Percentiles rank a stretch among this genome's conserved stretches.
Conservation (phyloP, 257 asterid genomes). For the Solanum tarapatanum region DNA sequence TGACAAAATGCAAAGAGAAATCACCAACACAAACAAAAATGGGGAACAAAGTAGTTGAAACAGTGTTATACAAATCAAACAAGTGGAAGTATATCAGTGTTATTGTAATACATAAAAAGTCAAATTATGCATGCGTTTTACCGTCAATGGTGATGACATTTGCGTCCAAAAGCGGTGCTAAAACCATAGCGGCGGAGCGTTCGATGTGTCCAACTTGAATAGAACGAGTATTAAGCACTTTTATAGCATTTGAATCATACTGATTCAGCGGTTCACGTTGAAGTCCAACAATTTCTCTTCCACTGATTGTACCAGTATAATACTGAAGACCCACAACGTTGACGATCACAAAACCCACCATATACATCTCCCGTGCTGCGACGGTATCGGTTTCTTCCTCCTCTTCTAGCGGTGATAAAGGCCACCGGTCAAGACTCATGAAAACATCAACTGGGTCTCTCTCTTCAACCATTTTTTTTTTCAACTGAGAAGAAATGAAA, state of each 20-base stretch:
- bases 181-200: conserved; percentile 40
- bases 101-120: neutral
- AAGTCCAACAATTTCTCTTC: conserved; percentile 64
- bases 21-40: neutral
- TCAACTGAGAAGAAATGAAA: neutral
- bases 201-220: conserved; percentile 65
- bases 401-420: conserved; percentile 2
- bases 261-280: conserved; percentile 55
- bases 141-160: conserved; percentile 42
- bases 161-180: conserved; percentile 59
- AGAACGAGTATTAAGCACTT: conserved; percentile 44
- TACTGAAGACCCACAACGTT: conserved; percentile 27
- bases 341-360: conserved; percentile 48
- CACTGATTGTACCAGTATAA: conserved; percentile 42
- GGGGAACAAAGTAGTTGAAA: neutral
- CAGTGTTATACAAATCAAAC: neutral
- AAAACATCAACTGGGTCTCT: conserved; percentile 35
- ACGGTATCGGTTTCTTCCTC: neutral
- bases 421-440: conserved; percentile 35
- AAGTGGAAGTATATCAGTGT: neutral
- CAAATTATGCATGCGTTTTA: neutral
- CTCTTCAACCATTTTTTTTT: conserved; percentile 13
- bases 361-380: conserved; percentile 12
- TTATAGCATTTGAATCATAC: conserved; percentile 49
- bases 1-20: neutral